phyloP scores from a whole-genome alignment of 371 early-diverging fungal genomes.

The Rhizoclosmatium hyalinum region DNA sequence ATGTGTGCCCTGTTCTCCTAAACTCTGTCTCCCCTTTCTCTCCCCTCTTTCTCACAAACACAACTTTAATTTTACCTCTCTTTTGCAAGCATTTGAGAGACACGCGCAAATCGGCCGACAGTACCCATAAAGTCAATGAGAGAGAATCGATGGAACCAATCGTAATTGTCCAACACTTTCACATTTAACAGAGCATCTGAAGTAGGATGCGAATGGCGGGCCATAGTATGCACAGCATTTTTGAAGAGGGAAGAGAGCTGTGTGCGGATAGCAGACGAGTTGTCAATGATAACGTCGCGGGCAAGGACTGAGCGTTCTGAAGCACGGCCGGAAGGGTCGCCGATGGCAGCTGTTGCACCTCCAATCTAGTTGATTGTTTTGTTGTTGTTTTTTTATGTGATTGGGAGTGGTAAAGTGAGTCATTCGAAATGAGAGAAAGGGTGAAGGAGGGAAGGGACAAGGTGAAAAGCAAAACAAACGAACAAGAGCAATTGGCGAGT shows the following conservation, averaged over 20 bases:
- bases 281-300: slow-evolving; percentile 59
- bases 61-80: slow-evolving; percentile 69
- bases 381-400: not conserved
- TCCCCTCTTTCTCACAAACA: not conserved
- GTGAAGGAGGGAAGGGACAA: not conserved
- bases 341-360: slow-evolving; percentile 93
- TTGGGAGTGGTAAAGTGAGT: too few species aligned
- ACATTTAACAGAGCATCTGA: slow-evolving; percentile 29
- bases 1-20: not conserved
- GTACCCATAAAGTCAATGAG: slow-evolving; percentile 79
- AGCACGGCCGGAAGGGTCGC: slow-evolving; percentile 89
- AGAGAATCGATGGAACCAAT: slow-evolving; percentile 82
- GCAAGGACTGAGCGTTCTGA: slow-evolving; percentile 79
- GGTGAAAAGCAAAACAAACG: slow-evolving; percentile 10
- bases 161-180: slow-evolving; percentile 79
- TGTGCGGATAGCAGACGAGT: slow-evolving; percentile 69
- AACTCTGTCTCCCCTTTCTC: too few species aligned
- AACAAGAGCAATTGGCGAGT: slow-evolving; percentile 83
- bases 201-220: slow-evolving; percentile 33
- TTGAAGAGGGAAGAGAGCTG: slow-evolving; percentile 78
- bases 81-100: slow-evolving; percentile 84
- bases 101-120: slow-evolving; percentile 80
- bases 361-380: slow-evolving; percentile 67
- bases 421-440: not conserved
- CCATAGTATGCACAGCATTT: slow-evolving; percentile 68